Base-by-base conservation (phyloP, 441 rosid genomes). In the Dalechampia spathulata region DNA sequence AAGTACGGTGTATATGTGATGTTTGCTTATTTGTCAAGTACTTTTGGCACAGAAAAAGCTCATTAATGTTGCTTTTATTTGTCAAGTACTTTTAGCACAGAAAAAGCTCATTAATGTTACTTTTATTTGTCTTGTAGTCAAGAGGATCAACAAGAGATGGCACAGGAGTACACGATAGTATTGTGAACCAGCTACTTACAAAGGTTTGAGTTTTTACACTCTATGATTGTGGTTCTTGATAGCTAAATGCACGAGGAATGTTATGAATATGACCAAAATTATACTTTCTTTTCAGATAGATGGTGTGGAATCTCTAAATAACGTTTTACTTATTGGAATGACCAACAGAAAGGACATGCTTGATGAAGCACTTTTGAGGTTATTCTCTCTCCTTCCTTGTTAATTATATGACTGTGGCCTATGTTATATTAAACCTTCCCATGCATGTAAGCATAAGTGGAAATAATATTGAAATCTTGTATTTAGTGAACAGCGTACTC, bases 341-440 rank as follows among this genome's bases (percentile, higher is more conserved):
- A 93, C 99, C 72, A 93, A 93, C 73, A 77, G 99, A 74, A 93
- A 83, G 75, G 99, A 93, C 77, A 77, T 93, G 78, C 95, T 93
- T 64, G 99, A 93, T 71, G 99, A 87, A 81, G 96, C 99, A 62
- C 99, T 93, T 77, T 46, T 93, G 66, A 93, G 97, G 99, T 90
- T 56, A 55, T 48, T 66, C 27, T 68, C 53, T 64, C 52, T 51
- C 63, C 68, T 58, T 52, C 49, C 40, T 46, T 49, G 42, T 54
- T 34, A 2, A 20, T 32, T 46, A 42, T 42, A 32, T 44, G 7
- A 20, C 54, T 38, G 28, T 22, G 19, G 47, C 25, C 46, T 20
- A 12, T 28, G 17, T 48, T 17, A 25, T 39, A 43, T 48, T 19
- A 49, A 49, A 37, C 21, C 21, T 28, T 44, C 49, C 41, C 50